Conservation (phyloP, 2,329 filamentous ascomycete species). For the Huntiella savannae region DNA sequence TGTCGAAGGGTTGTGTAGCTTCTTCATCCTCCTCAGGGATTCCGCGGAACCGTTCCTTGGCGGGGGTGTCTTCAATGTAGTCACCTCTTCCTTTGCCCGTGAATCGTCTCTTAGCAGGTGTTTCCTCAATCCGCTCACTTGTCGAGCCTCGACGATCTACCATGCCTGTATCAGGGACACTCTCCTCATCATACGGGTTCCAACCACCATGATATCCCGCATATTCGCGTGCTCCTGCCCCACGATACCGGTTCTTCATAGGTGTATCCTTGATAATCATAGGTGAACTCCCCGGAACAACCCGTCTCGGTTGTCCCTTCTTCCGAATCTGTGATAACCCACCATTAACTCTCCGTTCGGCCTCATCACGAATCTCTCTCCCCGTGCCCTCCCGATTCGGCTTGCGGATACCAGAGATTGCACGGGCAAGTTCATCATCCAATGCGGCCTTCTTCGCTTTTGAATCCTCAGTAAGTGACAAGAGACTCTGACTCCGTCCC, state of each 20-base stretch:
- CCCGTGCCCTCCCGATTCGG: constrained; percentile 55
- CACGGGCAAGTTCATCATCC: constrained; percentile 52
- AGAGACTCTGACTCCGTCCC: constrained; percentile 30
- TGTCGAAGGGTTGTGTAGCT: neutral
- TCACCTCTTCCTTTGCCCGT: neutral
- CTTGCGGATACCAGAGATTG: constrained; percentile 54
- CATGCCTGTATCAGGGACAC: neutral
- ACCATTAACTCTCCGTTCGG: constrained; percentile 37
- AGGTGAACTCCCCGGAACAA: constrained; percentile 21
- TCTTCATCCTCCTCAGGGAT: constrained; percentile 2
- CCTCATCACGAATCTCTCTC: constrained; percentile 45
- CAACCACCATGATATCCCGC: neutral
- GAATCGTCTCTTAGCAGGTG: constrained; percentile 6
- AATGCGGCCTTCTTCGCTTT: constrained; percentile 48
- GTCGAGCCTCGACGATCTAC: neutral
- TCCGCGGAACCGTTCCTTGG: constrained; percentile 3
- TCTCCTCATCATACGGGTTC: too few species aligned
- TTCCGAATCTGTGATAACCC: constrained; percentile 29
- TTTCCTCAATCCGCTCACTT: constrained; percentile 1
- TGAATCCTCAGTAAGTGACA: constrained; percentile 27
- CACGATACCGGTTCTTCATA: constrained; percentile 27
- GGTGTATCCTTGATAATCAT: constrained; percentile 37
- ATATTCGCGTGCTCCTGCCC: neutral
- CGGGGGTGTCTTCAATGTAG: constrained; percentile 6
- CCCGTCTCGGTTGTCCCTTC: constrained; percentile 30